Percentiles rank a stretch among this genome's conserved stretches.
Conservation (phyloP, 345 rosid species). For the Psidium friedrichsthalianum region DNA sequence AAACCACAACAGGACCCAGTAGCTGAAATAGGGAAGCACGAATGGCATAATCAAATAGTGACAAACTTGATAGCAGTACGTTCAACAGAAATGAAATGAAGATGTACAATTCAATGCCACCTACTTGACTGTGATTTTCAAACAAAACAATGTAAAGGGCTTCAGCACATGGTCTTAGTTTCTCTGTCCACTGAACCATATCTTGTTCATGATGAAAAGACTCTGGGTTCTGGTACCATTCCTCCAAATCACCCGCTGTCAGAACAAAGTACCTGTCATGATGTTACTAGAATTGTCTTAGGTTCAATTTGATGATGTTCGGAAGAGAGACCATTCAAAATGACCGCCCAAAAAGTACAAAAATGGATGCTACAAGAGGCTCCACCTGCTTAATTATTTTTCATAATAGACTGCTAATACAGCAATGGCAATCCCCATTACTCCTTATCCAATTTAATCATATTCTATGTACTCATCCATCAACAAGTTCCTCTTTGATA, state of each 20-base stretch:
- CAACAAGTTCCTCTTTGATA: neutral
- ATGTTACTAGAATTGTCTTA: slow-evolving; percentile 10
- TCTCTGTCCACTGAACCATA: slow-evolving; percentile 97
- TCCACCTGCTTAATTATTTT: neutral
- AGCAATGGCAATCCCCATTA: neutral
- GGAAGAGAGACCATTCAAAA: neutral
- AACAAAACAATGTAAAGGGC: slow-evolving; percentile 94
- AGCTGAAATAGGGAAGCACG: slow-evolving; percentile 35
- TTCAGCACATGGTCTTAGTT: slow-evolving; percentile 95
- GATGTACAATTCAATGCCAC: slow-evolving; percentile 18
- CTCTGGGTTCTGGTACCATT: slow-evolving; percentile 88
- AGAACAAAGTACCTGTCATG: slow-evolving; percentile 88
- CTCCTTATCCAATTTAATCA: neutral
- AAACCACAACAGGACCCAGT: slow-evolving; percentile 84
- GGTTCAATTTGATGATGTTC: neutral
- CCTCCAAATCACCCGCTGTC: slow-evolving; percentile 76
- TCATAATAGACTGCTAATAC: neutral
- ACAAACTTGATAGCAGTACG: neutral
- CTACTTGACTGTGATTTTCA: slow-evolving; percentile 91
- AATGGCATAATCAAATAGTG: neutral
- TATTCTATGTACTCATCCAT: neutral
- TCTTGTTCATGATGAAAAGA: slow-evolving; percentile 98
- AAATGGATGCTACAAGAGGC: neutral
- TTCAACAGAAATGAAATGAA: neutral
- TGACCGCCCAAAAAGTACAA: neutral